Percentiles rank a stretch among this genome's conserved stretches.
Conservation (phyloP, 768 basidiomycete genomes). For the Grammothele lineata region DNA sequence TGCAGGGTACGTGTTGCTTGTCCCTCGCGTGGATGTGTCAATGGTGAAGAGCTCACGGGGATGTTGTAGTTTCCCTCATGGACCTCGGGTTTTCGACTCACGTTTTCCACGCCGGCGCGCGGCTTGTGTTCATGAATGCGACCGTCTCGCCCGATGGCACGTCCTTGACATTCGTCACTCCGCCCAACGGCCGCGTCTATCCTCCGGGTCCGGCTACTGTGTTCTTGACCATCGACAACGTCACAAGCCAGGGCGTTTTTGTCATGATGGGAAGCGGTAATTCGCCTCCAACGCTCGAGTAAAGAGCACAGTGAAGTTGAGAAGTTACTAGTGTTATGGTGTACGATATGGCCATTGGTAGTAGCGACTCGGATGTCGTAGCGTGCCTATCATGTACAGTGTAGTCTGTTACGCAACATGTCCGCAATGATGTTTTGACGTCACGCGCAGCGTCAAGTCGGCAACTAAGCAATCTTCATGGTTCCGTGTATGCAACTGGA, state of each 20-base stretch:
- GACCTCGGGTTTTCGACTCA: conserved; percentile 80
- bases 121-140: conserved; percentile 61
- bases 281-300: conserved; percentile 54
- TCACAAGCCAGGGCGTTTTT: conserved; percentile 59
- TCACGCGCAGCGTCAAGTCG: too few relatives aligned
- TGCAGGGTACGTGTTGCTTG: conserved; percentile 44
- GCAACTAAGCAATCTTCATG: too few relatives aligned
- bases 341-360: too few relatives aligned
- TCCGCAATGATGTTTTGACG: too few relatives aligned
- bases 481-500: too few relatives aligned
- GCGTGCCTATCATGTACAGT: too few relatives aligned
- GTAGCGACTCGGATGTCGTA: too few relatives aligned
- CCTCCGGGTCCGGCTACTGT: conserved; percentile 82
- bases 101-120: conserved; percentile 68
- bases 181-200: conserved; percentile 60
- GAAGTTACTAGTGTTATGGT: too few relatives aligned
- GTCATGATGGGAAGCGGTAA: conserved; percentile 68
- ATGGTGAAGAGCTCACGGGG: too few relatives aligned
- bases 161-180: conserved; percentile 54
- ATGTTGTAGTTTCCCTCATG: conserved; percentile 59
- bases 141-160: conserved; percentile 39
- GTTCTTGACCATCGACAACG: conserved; percentile 54
- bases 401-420: too few relatives aligned
- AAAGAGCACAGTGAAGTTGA: background rate
- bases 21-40: background rate